Evolutionary conservation across 768 basidiomycete genomes (phyloP).

Genomic region (Russula sp.): DNA sequence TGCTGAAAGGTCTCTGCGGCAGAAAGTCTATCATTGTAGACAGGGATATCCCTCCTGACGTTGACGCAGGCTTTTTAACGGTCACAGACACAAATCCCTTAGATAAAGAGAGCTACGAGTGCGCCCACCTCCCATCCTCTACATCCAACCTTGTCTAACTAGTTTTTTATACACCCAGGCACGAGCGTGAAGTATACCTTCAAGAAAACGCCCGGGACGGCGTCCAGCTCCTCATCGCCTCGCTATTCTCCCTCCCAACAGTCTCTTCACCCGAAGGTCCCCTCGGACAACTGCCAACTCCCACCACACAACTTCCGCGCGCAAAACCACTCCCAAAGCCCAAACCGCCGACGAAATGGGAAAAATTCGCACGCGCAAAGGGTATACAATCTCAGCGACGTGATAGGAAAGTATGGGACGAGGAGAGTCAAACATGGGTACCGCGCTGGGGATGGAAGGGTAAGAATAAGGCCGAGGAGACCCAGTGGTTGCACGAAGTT

Average conservation of each 20-base stretch:
- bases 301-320: constrained; percentile 76
- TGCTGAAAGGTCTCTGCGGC: background rate
- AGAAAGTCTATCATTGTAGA: constrained; percentile 70
- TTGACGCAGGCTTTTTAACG: constrained; percentile 80
- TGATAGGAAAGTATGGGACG: constrained; percentile 88
- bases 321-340: constrained; percentile 92
- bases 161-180: constrained; percentile 41
- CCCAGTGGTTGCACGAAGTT: constrained; percentile 91
- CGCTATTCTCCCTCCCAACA: constrained; percentile 82
- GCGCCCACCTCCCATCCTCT: constrained; percentile 32
- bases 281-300: constrained; percentile 74
- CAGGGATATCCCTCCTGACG: constrained; percentile 73
- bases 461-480: constrained; percentile 83
- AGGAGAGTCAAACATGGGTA: constrained; percentile 91
- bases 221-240: constrained; percentile 72
- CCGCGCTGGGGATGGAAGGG: constrained; percentile 85
- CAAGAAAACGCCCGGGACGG: constrained; percentile 75
- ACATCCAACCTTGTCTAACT: background rate
- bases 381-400: constrained; percentile 80
- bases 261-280: constrained; percentile 75
- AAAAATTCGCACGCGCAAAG: constrained; percentile 89
- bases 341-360: constrained; percentile 95
- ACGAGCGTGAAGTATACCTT: constrained; percentile 78
- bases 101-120: constrained; percentile 84
- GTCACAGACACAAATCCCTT: constrained; percentile 87